Evolutionary conservation across 148 eudicot species (phyloP).

Genomic region (Nepenthes mirabilis): DNA sequence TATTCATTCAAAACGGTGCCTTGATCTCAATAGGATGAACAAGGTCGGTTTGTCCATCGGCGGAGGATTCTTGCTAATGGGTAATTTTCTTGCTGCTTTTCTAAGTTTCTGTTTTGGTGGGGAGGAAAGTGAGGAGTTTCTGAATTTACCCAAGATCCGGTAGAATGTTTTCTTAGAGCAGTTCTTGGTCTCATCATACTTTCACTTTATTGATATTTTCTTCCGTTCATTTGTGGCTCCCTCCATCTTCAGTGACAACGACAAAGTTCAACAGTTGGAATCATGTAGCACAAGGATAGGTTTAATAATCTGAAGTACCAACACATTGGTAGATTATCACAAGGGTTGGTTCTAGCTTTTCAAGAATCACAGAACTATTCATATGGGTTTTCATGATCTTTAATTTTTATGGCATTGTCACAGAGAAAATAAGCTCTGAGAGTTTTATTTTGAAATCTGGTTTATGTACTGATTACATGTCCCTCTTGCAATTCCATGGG

Average conservation of each 20-base stretch:
- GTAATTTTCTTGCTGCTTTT: neutral
- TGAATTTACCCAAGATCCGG: no score
- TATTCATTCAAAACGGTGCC: neutral
- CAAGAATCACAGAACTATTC: conserved; percentile 1
- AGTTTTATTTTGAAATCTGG: neutral
- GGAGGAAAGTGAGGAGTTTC: no score
- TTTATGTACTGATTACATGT: conserved; percentile 1
- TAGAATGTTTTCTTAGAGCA: neutral
- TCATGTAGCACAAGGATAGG: neutral
- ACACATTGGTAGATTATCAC: neutral
- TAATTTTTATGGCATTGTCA: neutral
- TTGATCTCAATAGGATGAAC: neutral
- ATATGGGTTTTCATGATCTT: neutral
- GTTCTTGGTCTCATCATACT: neutral
- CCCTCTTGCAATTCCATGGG: neutral
- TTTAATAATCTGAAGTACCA: neutral
- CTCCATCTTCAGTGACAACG: neutral
- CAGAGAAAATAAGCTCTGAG: neutral
- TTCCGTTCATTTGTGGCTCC: neutral
- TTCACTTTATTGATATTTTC: neutral
- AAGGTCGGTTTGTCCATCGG: neutral
- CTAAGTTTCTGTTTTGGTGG: no score
- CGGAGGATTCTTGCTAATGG: conserved; percentile 1
- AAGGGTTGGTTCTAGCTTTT: neutral
- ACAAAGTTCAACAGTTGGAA: neutral